phyloP scores from a whole-genome alignment of 2,329 filamentous ascomycete species.

The Trichophyton simii region DNA sequence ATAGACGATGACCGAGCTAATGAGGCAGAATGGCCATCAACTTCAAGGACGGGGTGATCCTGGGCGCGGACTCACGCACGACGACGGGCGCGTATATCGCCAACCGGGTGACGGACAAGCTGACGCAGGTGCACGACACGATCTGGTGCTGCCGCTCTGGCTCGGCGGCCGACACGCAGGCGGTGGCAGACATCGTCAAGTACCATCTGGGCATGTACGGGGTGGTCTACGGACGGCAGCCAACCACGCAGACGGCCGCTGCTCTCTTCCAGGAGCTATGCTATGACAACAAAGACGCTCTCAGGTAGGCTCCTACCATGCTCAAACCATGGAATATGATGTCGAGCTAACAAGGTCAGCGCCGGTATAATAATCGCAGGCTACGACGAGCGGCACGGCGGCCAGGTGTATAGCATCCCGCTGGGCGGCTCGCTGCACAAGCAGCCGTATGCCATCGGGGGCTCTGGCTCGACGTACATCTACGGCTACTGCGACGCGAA shows the following conservation, averaged over 20 bases:
- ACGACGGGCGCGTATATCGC: constrained; percentile 97
- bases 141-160: constrained; percentile 99
- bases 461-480: constrained; percentile 96
- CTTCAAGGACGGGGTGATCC: constrained; percentile 95
- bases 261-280: constrained; percentile 96
- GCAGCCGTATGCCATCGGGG: constrained; percentile 87
- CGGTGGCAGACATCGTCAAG: constrained; percentile 93
- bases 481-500: constrained; percentile 97
- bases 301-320: constrained; percentile 51
- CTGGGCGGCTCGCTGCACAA: constrained; percentile 95
- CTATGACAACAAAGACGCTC: constrained; percentile 89
- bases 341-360: constrained; percentile 34
- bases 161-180: constrained; percentile 94
- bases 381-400: constrained; percentile 87
- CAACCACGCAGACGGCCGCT: constrained; percentile 88
- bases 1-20: background rate
- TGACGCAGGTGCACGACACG: constrained; percentile 95
- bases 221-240: constrained; percentile 75
- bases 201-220: constrained; percentile 91
- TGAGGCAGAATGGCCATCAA: constrained; percentile 86
- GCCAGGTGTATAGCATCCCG: constrained; percentile 95
- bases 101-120: constrained; percentile 97
- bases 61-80: constrained; percentile 91
- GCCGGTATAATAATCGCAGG: constrained; percentile 98
- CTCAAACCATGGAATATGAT: background rate